Evolutionary conservation across 2,329 filamentous ascomycete species (phyloP).

Genomic region (Talaromyces rugulosus): DNA sequence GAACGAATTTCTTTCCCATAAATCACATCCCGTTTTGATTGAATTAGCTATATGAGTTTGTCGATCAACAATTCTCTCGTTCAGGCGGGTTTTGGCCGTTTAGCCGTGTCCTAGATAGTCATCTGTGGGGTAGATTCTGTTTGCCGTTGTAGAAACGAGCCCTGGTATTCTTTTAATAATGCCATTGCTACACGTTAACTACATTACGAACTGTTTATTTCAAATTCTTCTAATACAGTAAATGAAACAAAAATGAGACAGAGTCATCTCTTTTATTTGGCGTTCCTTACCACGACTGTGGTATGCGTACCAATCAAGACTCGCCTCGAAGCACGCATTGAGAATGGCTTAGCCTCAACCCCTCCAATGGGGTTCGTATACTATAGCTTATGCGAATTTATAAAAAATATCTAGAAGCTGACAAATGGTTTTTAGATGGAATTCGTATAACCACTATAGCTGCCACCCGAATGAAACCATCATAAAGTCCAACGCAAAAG

Average conservation of each 20-base stretch:
- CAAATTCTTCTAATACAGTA: not conserved
- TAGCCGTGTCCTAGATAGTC: not conserved
- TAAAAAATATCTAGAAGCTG: not conserved
- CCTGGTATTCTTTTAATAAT: not conserved
- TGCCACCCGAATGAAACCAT: conserved; percentile 48
- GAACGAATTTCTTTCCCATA: not conserved
- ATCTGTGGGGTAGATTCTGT: not conserved
- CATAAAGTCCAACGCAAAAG: conserved; percentile 51
- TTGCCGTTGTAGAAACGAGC: not conserved
- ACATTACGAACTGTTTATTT: not conserved
- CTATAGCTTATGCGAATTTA: not conserved
- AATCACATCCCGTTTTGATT: not conserved
- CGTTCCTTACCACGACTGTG: not conserved
- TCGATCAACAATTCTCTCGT: not conserved
- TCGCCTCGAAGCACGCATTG: not conserved
- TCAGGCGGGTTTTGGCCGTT: not conserved
- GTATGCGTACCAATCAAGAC: not conserved
- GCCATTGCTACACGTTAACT: not conserved
- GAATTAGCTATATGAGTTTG: not conserved
- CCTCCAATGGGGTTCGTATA: conserved; percentile 27
- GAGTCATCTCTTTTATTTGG: not conserved
- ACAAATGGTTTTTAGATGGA: conserved; percentile 45
- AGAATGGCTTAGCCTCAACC: conserved; percentile 24
- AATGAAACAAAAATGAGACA: not conserved
- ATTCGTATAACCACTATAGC: conserved; percentile 55